Percentiles rank a stretch among this genome's conserved stretches.
Evolutionary conservation across 768 basidiomycete species (phyloP).

Genomic region (Leccinum barrowsii): DNA sequence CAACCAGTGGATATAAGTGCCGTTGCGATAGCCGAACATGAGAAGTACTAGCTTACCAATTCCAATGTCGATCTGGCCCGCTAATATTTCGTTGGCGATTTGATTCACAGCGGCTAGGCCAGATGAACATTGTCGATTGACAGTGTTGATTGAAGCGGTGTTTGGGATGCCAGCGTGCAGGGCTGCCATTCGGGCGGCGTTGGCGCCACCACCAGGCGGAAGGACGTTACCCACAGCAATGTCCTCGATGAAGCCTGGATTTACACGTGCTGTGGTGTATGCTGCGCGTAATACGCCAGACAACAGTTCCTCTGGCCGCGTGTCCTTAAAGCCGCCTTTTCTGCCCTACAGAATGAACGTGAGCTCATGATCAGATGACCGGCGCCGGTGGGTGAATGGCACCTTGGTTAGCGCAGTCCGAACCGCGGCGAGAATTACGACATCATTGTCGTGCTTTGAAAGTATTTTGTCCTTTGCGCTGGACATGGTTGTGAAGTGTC

Average conservation of each 20-base stretch:
- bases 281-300: conserved; percentile 72
- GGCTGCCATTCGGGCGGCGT: conserved; percentile 80
- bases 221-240: conserved; percentile 87
- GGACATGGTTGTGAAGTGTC: conserved; percentile 18
- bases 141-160: conserved; percentile 69
- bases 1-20: conserved; percentile 2
- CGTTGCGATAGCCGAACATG: not conserved
- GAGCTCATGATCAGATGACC: not conserved
- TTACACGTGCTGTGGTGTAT: conserved; percentile 63
- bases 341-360: conserved; percentile 45
- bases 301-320: conserved; percentile 77
- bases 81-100: conserved; percentile 75
- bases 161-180: conserved; percentile 83
- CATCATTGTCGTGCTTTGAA: conserved; percentile 75
- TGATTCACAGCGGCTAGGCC: conserved; percentile 80
- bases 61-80: conserved; percentile 85
- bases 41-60: conserved; percentile 54
- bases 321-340: conserved; percentile 92
- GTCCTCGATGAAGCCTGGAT: conserved; percentile 82
- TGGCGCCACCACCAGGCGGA: conserved; percentile 81
- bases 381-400: not conserved
- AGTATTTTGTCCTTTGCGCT: conserved; percentile 57
- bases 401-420: conserved; percentile 94
- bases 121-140: conserved; percentile 90
- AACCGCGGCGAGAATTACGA: conserved; percentile 86